Base-by-base conservation (phyloP, 495 filamentous ascomycete species). In the Penicillium maclennaniae region DNA sequence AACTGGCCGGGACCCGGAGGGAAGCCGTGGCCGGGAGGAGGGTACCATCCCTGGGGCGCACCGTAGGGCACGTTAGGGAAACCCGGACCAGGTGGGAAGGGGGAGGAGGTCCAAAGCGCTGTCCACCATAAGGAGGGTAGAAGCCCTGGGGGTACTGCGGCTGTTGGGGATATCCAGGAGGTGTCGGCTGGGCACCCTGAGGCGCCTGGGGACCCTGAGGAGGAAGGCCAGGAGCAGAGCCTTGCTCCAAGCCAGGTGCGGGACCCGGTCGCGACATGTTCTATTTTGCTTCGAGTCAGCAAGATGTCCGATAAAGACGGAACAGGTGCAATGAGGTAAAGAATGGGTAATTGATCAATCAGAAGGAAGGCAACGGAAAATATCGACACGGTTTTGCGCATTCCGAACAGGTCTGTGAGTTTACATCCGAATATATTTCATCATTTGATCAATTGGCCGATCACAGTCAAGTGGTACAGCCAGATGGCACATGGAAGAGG, bases 301-400 rank as follows among this genome's bases (percentile, higher is more conserved):
- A 51, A 48, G 38, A 21, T 50, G 36, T 37, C 25, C 51, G 46
- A 26, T 27, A n/a, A 36, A 53, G n/a, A 50, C 25, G 12, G 54
- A 14, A 14, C 45, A 47, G 38, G 12, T 42, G 28, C 43, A 41
- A 40, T 15, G 23, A 43, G 47, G 44, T 14, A 39, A 47, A 46
- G 41, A 42, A 26, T 25, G 10, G 49, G 28, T 28, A 45, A 60
- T 55, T 69, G 69, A 73, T 75, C 65, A 54, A 69, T 77, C 91
- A 97, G 91, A 95, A 96, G 91, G 92, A 97, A 96, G 91, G 91
- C 92, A 97, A 96, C 91, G 92, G 90, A 95, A 31, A 87, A 88
- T 86, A 73, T 95, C 91, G 82, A 92, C 91, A 95, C 69, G 79
- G 77, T 74, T 86, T 93, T 95, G 89, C 88, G 89, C 89, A 88